Percentiles rank a stretch among this genome's conserved stretches.
These are phyloP conservation scores for Phanerochaete sordida DNA, from an alignment of 768 basidiomycete species.

Conservation along the genomic window DNA sequence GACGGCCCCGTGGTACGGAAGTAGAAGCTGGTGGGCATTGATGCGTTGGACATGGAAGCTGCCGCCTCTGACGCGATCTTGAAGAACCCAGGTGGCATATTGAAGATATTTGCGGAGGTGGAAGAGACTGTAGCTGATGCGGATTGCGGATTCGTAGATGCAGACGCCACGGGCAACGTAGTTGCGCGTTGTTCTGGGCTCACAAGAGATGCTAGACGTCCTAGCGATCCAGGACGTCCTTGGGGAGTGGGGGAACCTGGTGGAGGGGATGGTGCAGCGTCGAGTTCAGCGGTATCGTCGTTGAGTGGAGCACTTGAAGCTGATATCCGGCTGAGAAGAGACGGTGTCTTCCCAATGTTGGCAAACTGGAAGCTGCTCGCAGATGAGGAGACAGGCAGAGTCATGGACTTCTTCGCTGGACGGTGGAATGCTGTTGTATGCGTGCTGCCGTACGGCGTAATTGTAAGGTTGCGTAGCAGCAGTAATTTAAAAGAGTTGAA, in stretches of 20 bases:
- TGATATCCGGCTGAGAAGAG: slow-evolving; percentile 47
- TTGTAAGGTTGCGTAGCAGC: too few species aligned
- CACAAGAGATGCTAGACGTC: not conserved
- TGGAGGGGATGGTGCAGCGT: slow-evolving; percentile 18
- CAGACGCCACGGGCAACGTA: not conserved
- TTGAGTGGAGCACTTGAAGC: slow-evolving; percentile 18
- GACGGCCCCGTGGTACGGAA: not conserved
- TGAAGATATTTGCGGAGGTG: not conserved
- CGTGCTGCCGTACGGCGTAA: too few species aligned
- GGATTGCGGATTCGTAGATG: not conserved
- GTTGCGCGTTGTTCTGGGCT: not conserved
- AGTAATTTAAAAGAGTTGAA: too few species aligned
- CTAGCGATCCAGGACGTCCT: not conserved
- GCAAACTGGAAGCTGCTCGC: slow-evolving; percentile 30
- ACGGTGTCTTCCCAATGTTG: slow-evolving; percentile 52
- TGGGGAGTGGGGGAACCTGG: slow-evolving; percentile 11
- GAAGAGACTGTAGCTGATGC: not conserved
- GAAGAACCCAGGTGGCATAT: not conserved
- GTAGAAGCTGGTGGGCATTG: not conserved
- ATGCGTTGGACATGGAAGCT: not conserved
- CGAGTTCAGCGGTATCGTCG: slow-evolving; percentile 22
- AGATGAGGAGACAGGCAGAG: too few species aligned
- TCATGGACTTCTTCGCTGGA: too few species aligned
- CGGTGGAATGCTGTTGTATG: too few species aligned
- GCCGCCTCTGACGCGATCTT: not conserved